Percentiles rank a stretch among this genome's conserved stretches.
Conservation (phyloP, 352 stramenopile genomes). For the Globisporangium barbulae region DNA sequence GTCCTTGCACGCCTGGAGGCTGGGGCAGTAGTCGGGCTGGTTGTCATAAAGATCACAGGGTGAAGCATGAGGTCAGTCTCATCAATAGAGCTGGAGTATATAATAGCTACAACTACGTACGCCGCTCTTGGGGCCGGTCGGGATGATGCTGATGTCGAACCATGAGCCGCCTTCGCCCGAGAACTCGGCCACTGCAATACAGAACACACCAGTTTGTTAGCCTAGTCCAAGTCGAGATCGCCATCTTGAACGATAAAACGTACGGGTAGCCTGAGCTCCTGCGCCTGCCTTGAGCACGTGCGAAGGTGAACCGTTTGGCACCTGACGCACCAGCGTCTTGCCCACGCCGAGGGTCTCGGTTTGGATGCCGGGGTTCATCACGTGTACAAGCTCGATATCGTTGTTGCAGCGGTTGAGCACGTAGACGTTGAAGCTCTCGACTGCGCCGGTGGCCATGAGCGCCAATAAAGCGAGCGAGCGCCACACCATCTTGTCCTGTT, state of each 20-base stretch:
- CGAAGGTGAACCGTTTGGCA: constrained; percentile 28
- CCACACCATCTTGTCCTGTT: constrained; percentile 30
- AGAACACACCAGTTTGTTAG: constrained; percentile 15
- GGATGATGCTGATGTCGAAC: constrained; percentile 80
- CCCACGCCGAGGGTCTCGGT: constrained; percentile 30
- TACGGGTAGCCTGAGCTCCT: constrained; percentile 49
- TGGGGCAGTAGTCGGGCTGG: constrained; percentile 42
- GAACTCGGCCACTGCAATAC: constrained; percentile 50
- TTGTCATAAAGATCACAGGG: not conserved
- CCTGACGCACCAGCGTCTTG: constrained; percentile 29
- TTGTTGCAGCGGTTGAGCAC: constrained; percentile 52
- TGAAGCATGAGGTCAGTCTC: not conserved
- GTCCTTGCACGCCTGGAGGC: constrained; percentile 45
- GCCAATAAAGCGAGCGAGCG: constrained; percentile 26
- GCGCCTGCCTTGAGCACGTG: constrained; percentile 51
- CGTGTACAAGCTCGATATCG: constrained; percentile 42
- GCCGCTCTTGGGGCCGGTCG: constrained; percentile 34
- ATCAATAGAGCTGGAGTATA: no score
- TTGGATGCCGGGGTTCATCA: constrained; percentile 20
- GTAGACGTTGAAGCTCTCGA: constrained; percentile 40
- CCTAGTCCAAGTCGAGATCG: not conserved
- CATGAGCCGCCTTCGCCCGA: constrained; percentile 50
- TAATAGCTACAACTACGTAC: constrained; percentile 16
- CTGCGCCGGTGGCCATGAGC: constrained; percentile 24
- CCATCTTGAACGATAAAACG: constrained; percentile 11